Percentiles rank a stretch among this genome's conserved stretches.
phyloP scores from a whole-genome alignment of 352 stramenopile genomes.

The Pythium coloratum region DNA sequence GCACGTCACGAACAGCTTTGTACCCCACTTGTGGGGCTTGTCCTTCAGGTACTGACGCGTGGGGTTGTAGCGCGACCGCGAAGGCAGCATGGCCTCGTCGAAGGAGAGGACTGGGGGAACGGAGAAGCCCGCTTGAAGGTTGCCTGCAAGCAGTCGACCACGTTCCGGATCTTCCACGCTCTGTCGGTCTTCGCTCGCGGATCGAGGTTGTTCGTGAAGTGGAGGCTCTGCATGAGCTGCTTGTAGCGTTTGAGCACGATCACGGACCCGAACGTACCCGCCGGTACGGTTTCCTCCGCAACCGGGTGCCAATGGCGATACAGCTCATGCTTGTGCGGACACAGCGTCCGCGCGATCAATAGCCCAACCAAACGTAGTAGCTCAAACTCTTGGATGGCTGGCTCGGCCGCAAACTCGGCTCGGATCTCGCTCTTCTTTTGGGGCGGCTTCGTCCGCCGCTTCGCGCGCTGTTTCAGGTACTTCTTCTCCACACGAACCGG shows the following conservation, averaged over 20 bases:
- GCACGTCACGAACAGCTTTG: conserved; percentile 22
- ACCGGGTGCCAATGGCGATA: conserved; percentile 20
- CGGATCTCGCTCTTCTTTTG: not conserved
- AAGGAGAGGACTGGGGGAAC: conserved; percentile 8
- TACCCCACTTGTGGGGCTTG: conserved; percentile 24
- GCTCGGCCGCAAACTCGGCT: not conserved
- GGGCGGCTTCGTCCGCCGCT: not conserved
- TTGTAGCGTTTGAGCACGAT: conserved; percentile 12
- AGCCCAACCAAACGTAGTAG: not conserved
- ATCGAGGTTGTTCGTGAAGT: conserved; percentile 25
- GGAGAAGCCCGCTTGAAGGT: conserved; percentile 14
- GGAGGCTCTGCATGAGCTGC: conserved; percentile 4
- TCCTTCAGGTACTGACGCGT: conserved; percentile 19
- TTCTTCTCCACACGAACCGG: not conserved
- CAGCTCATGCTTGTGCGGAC: conserved; percentile 18
- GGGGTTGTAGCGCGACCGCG: not conserved
- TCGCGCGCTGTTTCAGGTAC: not conserved
- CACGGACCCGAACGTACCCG: conserved; percentile 13
- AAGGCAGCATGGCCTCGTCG: conserved; percentile 22
- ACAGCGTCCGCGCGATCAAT: conserved; percentile 11
- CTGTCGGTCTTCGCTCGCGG: conserved; percentile 6
- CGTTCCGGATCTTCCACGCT: conserved; percentile 15
- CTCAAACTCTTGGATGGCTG: not conserved
- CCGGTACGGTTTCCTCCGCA: conserved; percentile 12
- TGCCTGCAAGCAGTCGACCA: conserved; percentile 6